phyloP scores from a whole-genome alignment of 208 protist species.

The Angomonas desouzai region DNA sequence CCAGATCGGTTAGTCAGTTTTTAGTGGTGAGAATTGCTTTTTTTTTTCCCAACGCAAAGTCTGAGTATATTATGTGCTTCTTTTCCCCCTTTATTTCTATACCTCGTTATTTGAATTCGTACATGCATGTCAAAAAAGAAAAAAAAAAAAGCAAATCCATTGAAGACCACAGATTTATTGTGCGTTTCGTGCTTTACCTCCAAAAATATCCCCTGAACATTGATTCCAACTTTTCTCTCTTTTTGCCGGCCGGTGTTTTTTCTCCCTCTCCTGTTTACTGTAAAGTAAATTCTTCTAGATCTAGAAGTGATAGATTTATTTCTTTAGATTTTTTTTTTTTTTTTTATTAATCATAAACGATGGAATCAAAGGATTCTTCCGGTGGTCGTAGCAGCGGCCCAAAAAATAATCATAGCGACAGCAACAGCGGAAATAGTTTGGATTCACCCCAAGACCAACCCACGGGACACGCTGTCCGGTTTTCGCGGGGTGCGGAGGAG shows the following conservation, averaged over 20 bases:
- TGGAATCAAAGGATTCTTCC: background rate
- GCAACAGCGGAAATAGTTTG: conserved; percentile 4
- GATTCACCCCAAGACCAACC: background rate
- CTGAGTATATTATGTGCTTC: conserved; percentile 12
- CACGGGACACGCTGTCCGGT: background rate
- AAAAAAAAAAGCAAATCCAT: no score
- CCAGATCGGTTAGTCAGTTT: background rate
- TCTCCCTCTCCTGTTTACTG: conserved; percentile 5
- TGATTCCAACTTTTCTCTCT: background rate
- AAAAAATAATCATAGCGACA: background rate
- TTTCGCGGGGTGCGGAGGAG: background rate
- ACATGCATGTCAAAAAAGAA: background rate
- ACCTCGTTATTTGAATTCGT: no score
- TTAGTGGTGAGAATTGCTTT: conserved; percentile 6
- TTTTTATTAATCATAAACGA: no score
- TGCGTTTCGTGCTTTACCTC: no score
- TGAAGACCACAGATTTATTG: no score
- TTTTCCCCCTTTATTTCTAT: conserved; percentile 14
- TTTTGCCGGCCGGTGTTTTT: background rate
- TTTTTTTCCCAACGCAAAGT: conserved; percentile 16
- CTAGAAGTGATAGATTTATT: conserved; percentile 8
- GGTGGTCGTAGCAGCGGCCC: background rate
- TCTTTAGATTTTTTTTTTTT: conserved; percentile 18
- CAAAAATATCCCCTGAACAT: no score
- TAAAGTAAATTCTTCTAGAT: conserved; percentile 9